Conservation (phyloP, 345 rosid genomes). For the Eucalyptus caleyi region DNA sequence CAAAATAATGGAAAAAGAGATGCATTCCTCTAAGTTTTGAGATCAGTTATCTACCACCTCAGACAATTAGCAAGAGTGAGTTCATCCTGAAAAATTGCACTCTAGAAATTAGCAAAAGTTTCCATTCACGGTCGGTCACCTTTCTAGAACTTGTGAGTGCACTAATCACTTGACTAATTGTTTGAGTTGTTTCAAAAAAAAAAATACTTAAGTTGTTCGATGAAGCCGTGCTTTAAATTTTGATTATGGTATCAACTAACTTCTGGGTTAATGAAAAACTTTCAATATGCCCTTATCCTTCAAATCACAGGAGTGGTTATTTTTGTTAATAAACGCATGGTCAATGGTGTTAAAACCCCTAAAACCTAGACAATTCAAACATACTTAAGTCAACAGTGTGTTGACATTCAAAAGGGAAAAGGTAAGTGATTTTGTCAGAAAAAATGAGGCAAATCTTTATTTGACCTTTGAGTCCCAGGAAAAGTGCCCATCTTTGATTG, state of each 20-base stretch:
- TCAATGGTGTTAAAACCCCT: not conserved
- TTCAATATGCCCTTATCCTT: not conserved
- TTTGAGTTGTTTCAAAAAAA: too few relatives aligned
- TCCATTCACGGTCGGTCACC: not conserved
- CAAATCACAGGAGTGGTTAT: not conserved
- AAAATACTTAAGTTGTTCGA: not conserved
- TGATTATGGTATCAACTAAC: not conserved
- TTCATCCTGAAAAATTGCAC: too few relatives aligned
- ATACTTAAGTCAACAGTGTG: not conserved
- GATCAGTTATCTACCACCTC: too few relatives aligned
- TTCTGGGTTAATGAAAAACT: not conserved
- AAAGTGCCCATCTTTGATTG: constrained; percentile 50
- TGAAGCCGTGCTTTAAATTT: not conserved
- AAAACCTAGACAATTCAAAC: not conserved
- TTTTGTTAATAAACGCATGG: not conserved
- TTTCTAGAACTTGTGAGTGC: not conserved
- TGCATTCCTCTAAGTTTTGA: too few relatives aligned
- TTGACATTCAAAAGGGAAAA: not conserved
- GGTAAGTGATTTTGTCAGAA: not conserved
- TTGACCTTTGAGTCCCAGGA: constrained; percentile 20
- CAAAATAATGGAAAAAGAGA: not conserved
- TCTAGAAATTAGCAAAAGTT: too few relatives aligned
- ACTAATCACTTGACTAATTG: not conserved
- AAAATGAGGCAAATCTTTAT: not conserved
- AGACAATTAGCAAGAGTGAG: too few relatives aligned